phyloP scores from a whole-genome alignment of 805 yeast genomes.

The Nakazawaea peltata region DNA sequence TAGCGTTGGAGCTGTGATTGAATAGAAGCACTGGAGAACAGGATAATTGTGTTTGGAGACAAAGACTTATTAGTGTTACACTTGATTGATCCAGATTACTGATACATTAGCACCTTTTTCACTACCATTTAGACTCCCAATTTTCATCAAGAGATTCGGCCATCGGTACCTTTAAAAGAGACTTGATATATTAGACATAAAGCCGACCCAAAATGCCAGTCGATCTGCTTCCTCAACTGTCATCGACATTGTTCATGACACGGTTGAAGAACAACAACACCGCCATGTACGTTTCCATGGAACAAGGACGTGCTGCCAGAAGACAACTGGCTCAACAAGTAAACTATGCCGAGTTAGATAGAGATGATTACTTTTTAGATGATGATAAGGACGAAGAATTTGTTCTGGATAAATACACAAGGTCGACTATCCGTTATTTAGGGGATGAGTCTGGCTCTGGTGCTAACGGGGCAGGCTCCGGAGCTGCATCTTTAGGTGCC shows the following conservation, averaged over 20 bases:
- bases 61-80: too few relatives aligned
- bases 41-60: too few relatives aligned
- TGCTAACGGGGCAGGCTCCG: slow-evolving; percentile 19
- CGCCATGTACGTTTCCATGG: slow-evolving; percentile 63
- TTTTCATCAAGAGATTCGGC: too few relatives aligned
- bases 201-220: too few relatives aligned
- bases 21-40: too few relatives aligned
- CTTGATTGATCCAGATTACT: too few relatives aligned
- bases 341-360: slow-evolving; percentile 80
- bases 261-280: slow-evolving; percentile 70
- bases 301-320: slow-evolving; percentile 72
- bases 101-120: too few relatives aligned
- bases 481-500: slow-evolving; percentile 28
- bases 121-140: too few relatives aligned
- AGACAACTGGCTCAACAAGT: slow-evolving; percentile 58
- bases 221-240: slow-evolving; percentile 86
- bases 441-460: slow-evolving; percentile 7
- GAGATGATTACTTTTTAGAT: slow-evolving; percentile 36
- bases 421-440: slow-evolving; percentile 4
- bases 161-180: too few relatives aligned
- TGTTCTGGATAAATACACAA: slow-evolving; percentile 15
- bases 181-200: too few relatives aligned
- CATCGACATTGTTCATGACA: slow-evolving; percentile 65
- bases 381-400: slow-evolving; percentile 18
- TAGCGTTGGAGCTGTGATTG: too few relatives aligned